Evolutionary conservation across 2,329 filamentous ascomycete species (phyloP), one percentile per base, ranked within the genome.

Genomic region (Venturia oleaginea): DNA sequence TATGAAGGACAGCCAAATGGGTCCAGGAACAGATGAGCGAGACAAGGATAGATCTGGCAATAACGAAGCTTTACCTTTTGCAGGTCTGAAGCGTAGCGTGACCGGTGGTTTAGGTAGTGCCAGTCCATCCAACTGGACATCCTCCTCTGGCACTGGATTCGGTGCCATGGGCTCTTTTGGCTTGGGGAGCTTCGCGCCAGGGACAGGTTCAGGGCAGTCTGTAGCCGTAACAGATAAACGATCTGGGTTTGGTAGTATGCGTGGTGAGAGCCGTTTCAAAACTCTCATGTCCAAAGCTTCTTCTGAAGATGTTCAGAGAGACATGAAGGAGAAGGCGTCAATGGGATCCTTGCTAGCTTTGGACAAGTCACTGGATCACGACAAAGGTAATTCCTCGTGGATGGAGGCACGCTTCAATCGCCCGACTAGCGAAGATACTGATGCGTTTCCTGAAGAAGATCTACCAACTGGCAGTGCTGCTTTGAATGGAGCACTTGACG

Each of bases 131-230:
- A 82, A 84, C 10, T 88, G 84, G 84, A 79, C 82, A 27, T 77
- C 83, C 37, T 81, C 84, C 6, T 17, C 37, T 7, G 17, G 81
- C 84, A 27, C 84, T 84, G 64, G 81, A 80, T 85, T 90, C 69
- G 83, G 87, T 7, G 85, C 86, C 1, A 89, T 92, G 81, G 92
- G 93, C 40, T 87, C 87, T 27, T 99, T 99, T 76, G 93, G 93
- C 13, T 24, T 51, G n/a, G 46, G 46, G 10, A 94, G 87, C 71
- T 97, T 97, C 75, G 87, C 89, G n/a, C 75, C 95, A 62, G 78
- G 77, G 15, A 76, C 73, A 43, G 76, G 78, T 59, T 76, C 84
- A 3, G 77, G 80, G 37, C 80, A 82, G n/a, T 40, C 79, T 83
- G 22, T 83, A 7, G 80, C 85, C 37, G 76, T 80, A 8, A 79